Percentiles rank a stretch among this genome's conserved stretches.
phyloP scores from a whole-genome alignment of 1,139 yeast genomes.

The Yamadazyma atmosphaerica region DNA sequence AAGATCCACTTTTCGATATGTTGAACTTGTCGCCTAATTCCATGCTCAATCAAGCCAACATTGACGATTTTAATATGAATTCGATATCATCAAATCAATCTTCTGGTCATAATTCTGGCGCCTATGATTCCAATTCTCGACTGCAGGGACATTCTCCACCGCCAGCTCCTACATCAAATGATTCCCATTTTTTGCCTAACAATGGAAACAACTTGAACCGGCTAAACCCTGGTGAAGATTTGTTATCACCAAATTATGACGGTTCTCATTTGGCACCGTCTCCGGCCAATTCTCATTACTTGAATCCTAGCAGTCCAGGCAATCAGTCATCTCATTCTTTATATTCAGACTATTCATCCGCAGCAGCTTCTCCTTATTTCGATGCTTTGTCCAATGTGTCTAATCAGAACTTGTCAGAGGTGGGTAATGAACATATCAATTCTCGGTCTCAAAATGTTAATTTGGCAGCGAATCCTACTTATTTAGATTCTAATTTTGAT shows the following conservation, averaged over 20 bases:
- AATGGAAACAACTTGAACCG: not conserved
- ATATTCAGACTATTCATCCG: conserved; percentile 41
- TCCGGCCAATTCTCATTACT: conserved; percentile 55
- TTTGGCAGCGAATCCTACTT: conserved; percentile 8
- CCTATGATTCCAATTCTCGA: not conserved
- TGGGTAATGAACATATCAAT: conserved; percentile 3
- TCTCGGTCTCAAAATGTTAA: conserved; percentile 2
- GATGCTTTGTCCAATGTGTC: conserved; percentile 33
- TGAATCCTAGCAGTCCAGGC: conserved; percentile 96
- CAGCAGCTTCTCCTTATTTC: conserved; percentile 40
- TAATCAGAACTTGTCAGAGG: conserved; percentile 9
- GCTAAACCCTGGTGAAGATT: conserved; percentile 2
- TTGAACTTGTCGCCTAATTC: conserved; percentile 21
- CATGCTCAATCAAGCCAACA: conserved; percentile 5
- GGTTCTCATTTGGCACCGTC: not conserved
- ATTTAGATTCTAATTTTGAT: conserved; percentile 24
- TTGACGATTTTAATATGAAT: not conserved
- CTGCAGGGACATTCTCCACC: conserved; percentile 14
- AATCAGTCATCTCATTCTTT: conserved; percentile 83
- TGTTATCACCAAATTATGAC: conserved; percentile 13
- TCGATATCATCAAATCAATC: conserved; percentile 3
- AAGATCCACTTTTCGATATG: conserved; percentile 28
- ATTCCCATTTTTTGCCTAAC: conserved; percentile 12
- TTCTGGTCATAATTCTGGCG: not conserved
- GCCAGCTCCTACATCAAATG: conserved; percentile 18